Evolutionary conservation across 2,329 filamentous ascomycete species (phyloP), one percentile per base, ranked within the genome.

Genomic region (Cercospora brassicicola): DNA sequence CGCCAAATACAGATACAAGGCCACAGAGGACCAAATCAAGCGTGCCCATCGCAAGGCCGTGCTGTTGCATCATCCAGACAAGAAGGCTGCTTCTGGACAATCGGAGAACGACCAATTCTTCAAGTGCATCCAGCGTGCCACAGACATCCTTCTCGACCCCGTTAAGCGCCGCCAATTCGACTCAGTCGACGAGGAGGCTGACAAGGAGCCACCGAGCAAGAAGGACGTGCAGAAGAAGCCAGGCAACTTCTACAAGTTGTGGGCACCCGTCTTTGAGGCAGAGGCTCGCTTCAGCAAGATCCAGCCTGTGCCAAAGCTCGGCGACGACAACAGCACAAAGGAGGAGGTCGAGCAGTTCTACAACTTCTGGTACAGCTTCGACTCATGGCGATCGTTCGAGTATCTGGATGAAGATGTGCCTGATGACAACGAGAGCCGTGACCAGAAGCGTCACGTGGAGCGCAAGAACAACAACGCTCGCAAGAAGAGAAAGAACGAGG

Each of bases 291-390:
- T 99, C 88, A 96, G 92, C 81, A 95, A 93, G 82, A 86, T 82
- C 69, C 92, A 96, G 79, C 94, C 94, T 6, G 95, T 97, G 2
- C 96, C 95, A 5, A 83, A 86, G 75, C 89, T 99, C 67, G 95
- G 95, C 71, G 87, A 92, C 78, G 92, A 92, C 72, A 91, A 96
- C 73, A 90, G 91, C 78, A 88, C 88, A 76, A 92, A 94, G 82
- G 92, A 96, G 78, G 90, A 97, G 8, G 95, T 99, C 57, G 94
- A 98, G 79, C 85, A 86, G 64, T 99, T 99, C 82, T 99, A 99
- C 88, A 97, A 99, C 87, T 99, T 98, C 86, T 99, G 92, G 90
- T 99, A 98, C 87, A 96, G 94, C 87, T 96, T 99, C 77, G 95
- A 99, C 86, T 95, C 91, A 81, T 99, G 95, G 95, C 88, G 95